These are phyloP conservation scores for Thinopyrum obtusiflorum DNA, from an alignment of 202 grass and related monocot species.

Conservation along the genomic window DNA sequence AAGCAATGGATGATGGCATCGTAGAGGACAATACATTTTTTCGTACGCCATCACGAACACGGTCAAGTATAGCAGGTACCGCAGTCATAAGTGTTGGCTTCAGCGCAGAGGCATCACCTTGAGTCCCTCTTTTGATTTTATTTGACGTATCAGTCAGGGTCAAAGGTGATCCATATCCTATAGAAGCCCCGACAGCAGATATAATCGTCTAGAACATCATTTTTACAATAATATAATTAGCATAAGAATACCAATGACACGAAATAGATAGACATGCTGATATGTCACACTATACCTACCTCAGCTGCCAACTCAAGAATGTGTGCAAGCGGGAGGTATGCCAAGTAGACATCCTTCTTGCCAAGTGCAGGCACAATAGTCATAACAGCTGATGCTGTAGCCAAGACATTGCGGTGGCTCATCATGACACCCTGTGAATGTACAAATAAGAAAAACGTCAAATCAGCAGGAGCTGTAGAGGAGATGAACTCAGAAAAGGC, in stretches of 20 bases:
- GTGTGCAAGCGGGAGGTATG: constrained; percentile 90
- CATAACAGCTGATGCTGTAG: constrained; percentile 86
- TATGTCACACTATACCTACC: constrained; percentile 39
- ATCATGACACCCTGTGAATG: constrained; percentile 88
- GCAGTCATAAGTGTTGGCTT: constrained; percentile 84
- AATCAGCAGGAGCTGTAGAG: neutral
- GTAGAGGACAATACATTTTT: constrained; percentile 70
- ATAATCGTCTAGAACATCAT: constrained; percentile 62
- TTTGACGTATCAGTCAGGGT: constrained; percentile 94
- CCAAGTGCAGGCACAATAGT: constrained; percentile 79
- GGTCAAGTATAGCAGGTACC: constrained; percentile 98
- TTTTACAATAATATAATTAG: constrained; percentile 22
- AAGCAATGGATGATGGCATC: neutral
- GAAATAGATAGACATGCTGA: neutral
- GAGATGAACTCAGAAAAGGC: constrained; percentile 17
- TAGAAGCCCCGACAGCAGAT: constrained; percentile 68
- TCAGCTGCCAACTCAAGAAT: constrained; percentile 95
- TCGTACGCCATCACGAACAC: constrained; percentile 76
- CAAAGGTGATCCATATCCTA: constrained; percentile 88
- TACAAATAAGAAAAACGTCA: constrained; percentile 9
- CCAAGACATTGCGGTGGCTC: constrained; percentile 86
- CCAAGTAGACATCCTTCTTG: constrained; percentile 87
- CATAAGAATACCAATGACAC: neutral
- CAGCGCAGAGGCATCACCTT: constrained; percentile 76
- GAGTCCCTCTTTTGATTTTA: constrained; percentile 86